Percentiles rank a stretch among this genome's conserved stretches.
phyloP scores from a whole-genome alignment of 345 rosid genomes.

The Brassica nigra region DNA sequence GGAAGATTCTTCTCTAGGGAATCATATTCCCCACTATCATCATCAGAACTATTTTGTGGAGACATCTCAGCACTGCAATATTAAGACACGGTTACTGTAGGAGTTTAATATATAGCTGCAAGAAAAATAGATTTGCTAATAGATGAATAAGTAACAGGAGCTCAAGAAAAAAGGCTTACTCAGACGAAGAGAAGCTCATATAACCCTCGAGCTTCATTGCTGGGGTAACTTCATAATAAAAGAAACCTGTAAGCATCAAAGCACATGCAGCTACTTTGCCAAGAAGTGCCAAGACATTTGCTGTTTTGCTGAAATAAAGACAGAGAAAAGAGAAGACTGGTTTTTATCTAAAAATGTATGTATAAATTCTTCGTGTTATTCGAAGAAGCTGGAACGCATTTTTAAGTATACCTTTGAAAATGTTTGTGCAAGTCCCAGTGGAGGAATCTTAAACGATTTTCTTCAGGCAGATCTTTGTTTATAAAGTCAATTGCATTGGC shows the following conservation, averaged over 20 bases:
- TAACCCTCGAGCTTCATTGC: constrained; percentile 56
- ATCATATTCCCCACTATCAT: constrained; percentile 3
- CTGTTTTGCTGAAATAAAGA: constrained; percentile 66
- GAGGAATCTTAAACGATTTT: constrained; percentile 70
- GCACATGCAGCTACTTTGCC: constrained; percentile 86
- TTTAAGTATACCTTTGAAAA: constrained; percentile 61
- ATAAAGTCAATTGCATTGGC: constrained; percentile 93
- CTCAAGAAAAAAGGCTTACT: constrained; percentile 55
- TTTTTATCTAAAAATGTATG: not conserved
- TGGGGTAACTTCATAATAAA: constrained; percentile 76
- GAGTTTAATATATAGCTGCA: not conserved
- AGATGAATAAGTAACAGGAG: constrained; percentile 8
- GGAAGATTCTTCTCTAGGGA: not conserved
- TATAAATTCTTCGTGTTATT: constrained; percentile 1
- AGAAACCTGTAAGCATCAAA: constrained; percentile 81
- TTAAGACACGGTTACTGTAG: not conserved
- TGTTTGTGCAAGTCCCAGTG: constrained; percentile 62
- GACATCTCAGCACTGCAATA: not conserved
- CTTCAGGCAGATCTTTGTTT: constrained; percentile 84
- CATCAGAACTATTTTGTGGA: not conserved
- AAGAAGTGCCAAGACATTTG: constrained; percentile 72
- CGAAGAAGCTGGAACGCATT: constrained; percentile 12
- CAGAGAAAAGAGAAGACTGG: constrained; percentile 24
- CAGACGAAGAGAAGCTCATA: constrained; percentile 49
- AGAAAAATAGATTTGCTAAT: not conserved